A percentile compares a stretch with the other conserved stretches of the same genome.
Conservation (phyloP, 2,329 filamentous ascomycete species). For the Fusarium neocosmosporiellum region DNA sequence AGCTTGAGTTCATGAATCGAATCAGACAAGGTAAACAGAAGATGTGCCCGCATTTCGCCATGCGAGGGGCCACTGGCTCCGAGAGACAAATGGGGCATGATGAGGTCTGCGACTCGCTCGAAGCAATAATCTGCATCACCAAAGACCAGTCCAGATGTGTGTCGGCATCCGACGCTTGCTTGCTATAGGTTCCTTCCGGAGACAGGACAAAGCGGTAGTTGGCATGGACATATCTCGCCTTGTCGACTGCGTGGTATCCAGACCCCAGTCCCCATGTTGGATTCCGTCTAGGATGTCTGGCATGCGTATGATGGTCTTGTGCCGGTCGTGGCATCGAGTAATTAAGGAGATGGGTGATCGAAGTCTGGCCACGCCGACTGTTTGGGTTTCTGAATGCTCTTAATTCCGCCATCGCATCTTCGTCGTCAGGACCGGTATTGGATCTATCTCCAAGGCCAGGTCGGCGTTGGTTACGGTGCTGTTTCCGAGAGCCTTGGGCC, state of each 20-base stretch:
- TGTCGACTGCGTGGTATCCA: conserved; percentile 90
- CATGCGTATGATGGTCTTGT: conserved; percentile 64
- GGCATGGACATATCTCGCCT: conserved; percentile 89
- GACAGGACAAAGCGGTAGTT: conserved; percentile 98
- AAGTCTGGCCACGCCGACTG: conserved; percentile 91
- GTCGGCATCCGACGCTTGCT: conserved; percentile 87
- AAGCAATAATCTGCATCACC: conserved; percentile 91
- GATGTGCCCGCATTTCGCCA: conserved; percentile 97
- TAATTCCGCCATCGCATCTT: conserved; percentile 89
- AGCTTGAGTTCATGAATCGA: conserved; percentile 90
- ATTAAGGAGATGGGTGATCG: conserved; percentile 96
- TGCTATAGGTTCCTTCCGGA: conserved; percentile 80
- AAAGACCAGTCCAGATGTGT: conserved; percentile 90
- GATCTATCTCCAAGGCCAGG: conserved; percentile 62
- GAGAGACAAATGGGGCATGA: conserved; percentile 96
- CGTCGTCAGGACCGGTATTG: conserved; percentile 68
- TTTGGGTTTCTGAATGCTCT: conserved; percentile 67
- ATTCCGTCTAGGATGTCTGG: conserved; percentile 73
- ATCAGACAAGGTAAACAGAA: conserved; percentile 95
- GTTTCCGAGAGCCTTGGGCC: conserved; percentile 79
- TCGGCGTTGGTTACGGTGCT: conserved; percentile 84
- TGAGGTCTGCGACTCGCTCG: conserved; percentile 85
- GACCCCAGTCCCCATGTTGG: conserved; percentile 88
- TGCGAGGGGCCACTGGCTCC: conserved; percentile 90
- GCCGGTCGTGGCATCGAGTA: conserved; percentile 83